A percentile compares a stretch with the other conserved stretches of the same genome.
Evolutionary conservation across 116 monocot species (phyloP).

Genomic region (Cymodocea nodosa): DNA sequence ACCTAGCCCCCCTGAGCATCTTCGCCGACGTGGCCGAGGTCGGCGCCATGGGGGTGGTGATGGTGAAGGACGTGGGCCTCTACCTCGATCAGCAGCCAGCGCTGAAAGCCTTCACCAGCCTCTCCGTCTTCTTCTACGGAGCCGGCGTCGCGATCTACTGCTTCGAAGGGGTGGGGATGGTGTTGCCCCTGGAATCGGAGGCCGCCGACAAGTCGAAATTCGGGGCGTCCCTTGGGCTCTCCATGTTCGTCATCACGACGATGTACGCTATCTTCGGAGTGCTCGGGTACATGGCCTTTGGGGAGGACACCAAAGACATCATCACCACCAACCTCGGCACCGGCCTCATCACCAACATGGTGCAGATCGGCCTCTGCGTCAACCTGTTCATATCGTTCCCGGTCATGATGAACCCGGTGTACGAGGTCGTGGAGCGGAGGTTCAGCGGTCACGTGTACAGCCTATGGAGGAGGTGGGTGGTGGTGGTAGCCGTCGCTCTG

Average conservation of each 20-base stretch:
- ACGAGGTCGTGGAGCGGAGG: slow-evolving; percentile 79
- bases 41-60: slow-evolving; percentile 77
- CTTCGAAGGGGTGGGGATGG: slow-evolving; percentile 93
- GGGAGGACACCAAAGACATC: slow-evolving; percentile 66
- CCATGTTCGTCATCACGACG: slow-evolving; percentile 65
- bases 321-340: slow-evolving; percentile 81
- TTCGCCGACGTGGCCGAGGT: slow-evolving; percentile 89
- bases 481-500: slow-evolving; percentile 44
- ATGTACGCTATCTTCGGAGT: slow-evolving; percentile 72
- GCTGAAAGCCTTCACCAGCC: slow-evolving; percentile 19
- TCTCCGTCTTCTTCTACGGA: slow-evolving; percentile 64
- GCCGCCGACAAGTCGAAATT: slow-evolving; percentile 61
- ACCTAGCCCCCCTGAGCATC: slow-evolving; percentile 80
- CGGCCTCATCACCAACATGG: slow-evolving; percentile 34
- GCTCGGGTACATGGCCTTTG: slow-evolving; percentile 77
- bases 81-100: slow-evolving; percentile 10
- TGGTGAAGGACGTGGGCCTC: slow-evolving; percentile 35
- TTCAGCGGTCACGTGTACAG: slow-evolving; percentile 42
- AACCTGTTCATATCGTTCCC: slow-evolving; percentile 94
- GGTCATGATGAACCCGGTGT: slow-evolving; percentile 90
- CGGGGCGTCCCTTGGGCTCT: slow-evolving; percentile 39
- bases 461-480: slow-evolving; percentile 55
- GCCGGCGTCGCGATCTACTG: slow-evolving; percentile 79
- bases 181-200: slow-evolving; percentile 68
- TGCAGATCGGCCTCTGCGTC: slow-evolving; percentile 84